Evolutionary conservation across 2,329 filamentous ascomycete species (phyloP), one percentile per base, ranked within the genome.

Genomic region (Coniosporium tulheliwenetii): DNA sequence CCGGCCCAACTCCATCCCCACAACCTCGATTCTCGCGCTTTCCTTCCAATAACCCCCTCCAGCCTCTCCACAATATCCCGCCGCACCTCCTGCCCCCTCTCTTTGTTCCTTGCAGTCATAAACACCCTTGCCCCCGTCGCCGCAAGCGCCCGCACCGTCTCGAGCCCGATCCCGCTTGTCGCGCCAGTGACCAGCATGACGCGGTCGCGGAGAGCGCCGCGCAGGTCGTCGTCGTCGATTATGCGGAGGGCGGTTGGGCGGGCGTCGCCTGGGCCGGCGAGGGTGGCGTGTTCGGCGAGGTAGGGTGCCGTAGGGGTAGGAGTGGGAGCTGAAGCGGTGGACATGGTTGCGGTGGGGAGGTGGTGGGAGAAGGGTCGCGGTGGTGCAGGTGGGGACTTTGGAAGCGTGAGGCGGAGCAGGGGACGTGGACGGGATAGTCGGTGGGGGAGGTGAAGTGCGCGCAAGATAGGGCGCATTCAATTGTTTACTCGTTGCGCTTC

Each of bases 91-190:
- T 59, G 47, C 13, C 60, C 57, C 46, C 66, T 67, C 5, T 50
- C 44, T 1, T 65, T 43, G 45, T 69, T 54, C 10, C 68, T 59
- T 2, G 57, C 65, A 2, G 65, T 65, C 8, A 62, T 50, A 48
- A 59, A 69, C 37, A 69, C 46, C 26, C 52, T 64, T 8, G 66
- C 65, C 8, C 67, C 67, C 0, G 69, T 65, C 9, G 58, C 50
- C 15, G 57, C 50, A 14, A 73, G 54, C 2, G 67, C 67, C 10
- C 57, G 55, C 2, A 56, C 63, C 3, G 64, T 67, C 43, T 68
- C 61, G 29, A 62, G 45, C 8, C 66, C 66, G n/a, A 69, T 50
- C 1, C 65, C 66, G 12, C 60, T 54, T 5, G 58, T 59, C 13
- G 50, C 51, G n/a, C 66, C 66, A 0, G 66, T 69, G 36, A 69